Evolutionary conservation across 495 filamentous ascomycete genomes (phyloP).

Genomic region (Extremus antarcticus): DNA sequence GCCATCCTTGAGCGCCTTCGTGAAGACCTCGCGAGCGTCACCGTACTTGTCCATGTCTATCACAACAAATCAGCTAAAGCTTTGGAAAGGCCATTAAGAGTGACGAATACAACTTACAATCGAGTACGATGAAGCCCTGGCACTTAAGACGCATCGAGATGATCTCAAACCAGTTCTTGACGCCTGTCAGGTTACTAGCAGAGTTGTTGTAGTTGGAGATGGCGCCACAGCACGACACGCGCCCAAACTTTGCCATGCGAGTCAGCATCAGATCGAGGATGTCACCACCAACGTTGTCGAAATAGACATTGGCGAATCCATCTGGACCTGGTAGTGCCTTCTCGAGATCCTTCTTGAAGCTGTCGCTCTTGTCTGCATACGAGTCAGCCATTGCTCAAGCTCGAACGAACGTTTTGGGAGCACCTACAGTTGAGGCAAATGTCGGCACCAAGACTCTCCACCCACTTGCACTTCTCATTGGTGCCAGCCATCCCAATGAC

Average conservation of each 20-base stretch:
- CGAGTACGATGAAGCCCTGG: conserved; percentile 53
- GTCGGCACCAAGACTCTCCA: conserved; percentile 54
- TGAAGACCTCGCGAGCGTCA: conserved; percentile 26
- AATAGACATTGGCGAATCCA: conserved; percentile 55
- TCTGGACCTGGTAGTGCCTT: conserved; percentile 41
- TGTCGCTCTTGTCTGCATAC: conserved; percentile 38
- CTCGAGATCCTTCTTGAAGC: conserved; percentile 46
- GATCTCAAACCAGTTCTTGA: conserved; percentile 44
- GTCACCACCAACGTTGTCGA: conserved; percentile 61
- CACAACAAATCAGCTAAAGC: background rate
- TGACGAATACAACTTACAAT: conserved; percentile 24
- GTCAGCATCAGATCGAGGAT: conserved; percentile 51
- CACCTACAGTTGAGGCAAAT: conserved; percentile 47
- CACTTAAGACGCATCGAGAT: conserved; percentile 42
- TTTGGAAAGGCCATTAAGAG: background rate
- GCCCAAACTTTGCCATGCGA: conserved; percentile 42
- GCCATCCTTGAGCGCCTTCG: conserved; percentile 36
- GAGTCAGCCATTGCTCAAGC: background rate
- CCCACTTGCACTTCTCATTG: conserved; percentile 55
- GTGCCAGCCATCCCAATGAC: conserved; percentile 55
- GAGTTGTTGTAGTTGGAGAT: conserved; percentile 40
- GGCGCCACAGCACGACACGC: conserved; percentile 53
- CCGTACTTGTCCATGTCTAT: conserved; percentile 29
- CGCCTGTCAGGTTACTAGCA: conserved; percentile 5
- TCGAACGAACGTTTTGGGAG: background rate